These are phyloP conservation scores for Phytophthora pluvialis DNA, from an alignment of 352 stramenopile genomes.

Conservation along the genomic window DNA sequence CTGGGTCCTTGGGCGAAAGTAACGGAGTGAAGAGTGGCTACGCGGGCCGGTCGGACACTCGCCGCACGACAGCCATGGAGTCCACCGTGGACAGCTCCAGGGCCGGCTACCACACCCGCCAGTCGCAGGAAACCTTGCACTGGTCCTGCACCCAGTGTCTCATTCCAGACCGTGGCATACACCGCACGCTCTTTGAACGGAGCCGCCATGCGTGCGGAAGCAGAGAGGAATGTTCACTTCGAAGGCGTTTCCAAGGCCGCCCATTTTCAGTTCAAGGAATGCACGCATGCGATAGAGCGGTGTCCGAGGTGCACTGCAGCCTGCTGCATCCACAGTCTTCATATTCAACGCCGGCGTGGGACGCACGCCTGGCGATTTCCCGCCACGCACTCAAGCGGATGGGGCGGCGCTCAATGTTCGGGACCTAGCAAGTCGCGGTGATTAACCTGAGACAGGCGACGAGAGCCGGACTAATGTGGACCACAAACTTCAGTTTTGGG, in stretches of 20 bases:
- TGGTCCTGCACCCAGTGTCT: conserved; percentile 28
- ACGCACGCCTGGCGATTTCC: conserved; percentile 9
- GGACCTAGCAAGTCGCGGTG: neutral
- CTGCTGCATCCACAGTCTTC: conserved; percentile 6
- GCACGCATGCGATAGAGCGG: conserved; percentile 21
- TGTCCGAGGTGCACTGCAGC: neutral
- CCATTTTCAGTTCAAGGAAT: conserved; percentile 27
- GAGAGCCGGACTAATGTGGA: conserved; percentile 17
- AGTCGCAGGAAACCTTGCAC: conserved; percentile 11
- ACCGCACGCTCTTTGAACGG: conserved; percentile 35
- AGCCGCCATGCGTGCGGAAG: conserved; percentile 31
- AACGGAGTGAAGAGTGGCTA: conserved; percentile 14
- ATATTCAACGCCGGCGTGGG: neutral
- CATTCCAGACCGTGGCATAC: conserved; percentile 13
- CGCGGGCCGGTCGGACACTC: neutral
- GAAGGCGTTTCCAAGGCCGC: conserved; percentile 13
- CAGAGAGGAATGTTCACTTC: conserved; percentile 31
- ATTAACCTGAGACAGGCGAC: conserved; percentile 24
- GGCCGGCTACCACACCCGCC: neutral
- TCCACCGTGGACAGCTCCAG: no score
- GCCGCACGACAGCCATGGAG: conserved; percentile 8
- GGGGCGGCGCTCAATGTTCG: neutral
- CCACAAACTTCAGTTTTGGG: conserved; percentile 18
- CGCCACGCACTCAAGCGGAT: neutral
- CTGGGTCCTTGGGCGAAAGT: conserved; percentile 7